Conservation (phyloP, 805 yeast species). For the Saturnispora hagleri region DNA sequence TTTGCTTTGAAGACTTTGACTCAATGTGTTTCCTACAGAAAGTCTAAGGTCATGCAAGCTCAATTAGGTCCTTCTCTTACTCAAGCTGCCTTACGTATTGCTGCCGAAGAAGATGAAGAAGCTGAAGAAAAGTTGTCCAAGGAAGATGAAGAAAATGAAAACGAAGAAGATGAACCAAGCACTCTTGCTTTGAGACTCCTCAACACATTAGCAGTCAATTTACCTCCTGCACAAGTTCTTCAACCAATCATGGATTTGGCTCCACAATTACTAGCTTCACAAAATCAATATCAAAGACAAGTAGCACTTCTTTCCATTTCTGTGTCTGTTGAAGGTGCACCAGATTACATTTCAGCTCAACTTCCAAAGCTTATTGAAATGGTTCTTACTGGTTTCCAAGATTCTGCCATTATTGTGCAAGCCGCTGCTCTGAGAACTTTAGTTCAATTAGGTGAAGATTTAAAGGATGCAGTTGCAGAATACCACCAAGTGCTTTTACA, state of each 20-base stretch:
- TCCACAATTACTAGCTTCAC: constrained; percentile 46
- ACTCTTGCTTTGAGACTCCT: constrained; percentile 72
- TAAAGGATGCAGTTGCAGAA: constrained; percentile 77
- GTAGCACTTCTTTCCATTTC: constrained; percentile 79
- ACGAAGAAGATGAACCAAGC: constrained; percentile 79
- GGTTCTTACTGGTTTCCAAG: constrained; percentile 69
- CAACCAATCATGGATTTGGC: constrained; percentile 65
- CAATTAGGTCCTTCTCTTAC: constrained; percentile 80
- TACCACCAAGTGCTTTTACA: constrained; percentile 80
- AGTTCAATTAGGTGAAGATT: constrained; percentile 67
- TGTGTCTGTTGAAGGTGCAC: constrained; percentile 84
- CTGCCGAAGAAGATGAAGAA: constrained; percentile 74
- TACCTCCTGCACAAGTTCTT: constrained; percentile 91
- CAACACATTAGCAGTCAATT: constrained; percentile 66
- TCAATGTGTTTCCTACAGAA: constrained; percentile 70
- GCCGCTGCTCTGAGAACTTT: constrained; percentile 81
- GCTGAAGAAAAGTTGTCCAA: constrained; percentile 64
- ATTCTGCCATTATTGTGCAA: constrained; percentile 63
- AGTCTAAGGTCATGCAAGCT: constrained; percentile 66
- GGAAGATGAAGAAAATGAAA: constrained; percentile 86
- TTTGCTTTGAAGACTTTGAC: constrained; percentile 80
- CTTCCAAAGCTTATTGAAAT: constrained; percentile 64
- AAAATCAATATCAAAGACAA: constrained; percentile 73
- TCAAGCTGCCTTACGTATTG: constrained; percentile 61
- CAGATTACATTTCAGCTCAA: constrained; percentile 78